Evolutionary conservation across 169 alveolate species (phyloP).

Genomic region (Babesia bigemina): DNA sequence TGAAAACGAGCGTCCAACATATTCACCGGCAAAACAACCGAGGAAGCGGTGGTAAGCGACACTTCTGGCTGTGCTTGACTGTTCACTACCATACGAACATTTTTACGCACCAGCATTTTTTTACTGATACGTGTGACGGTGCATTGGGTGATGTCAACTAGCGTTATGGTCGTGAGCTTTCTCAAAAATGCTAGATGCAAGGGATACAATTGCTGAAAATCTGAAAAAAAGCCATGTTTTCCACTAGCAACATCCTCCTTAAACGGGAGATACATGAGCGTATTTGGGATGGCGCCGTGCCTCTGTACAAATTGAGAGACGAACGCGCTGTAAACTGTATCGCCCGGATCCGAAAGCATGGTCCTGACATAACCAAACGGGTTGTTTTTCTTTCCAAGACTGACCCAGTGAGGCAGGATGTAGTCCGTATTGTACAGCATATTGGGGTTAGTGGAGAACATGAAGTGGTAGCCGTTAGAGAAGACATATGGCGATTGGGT

Average conservation of each 20-base stretch:
- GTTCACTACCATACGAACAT: no score
- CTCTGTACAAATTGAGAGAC: background rate
- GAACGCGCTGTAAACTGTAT: background rate
- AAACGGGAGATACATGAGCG: slow-evolving; percentile 15
- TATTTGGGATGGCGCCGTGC: slow-evolving; percentile 2
- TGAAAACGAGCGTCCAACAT: background rate
- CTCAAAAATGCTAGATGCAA: slow-evolving; percentile 5
- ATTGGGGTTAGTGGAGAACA: slow-evolving; percentile 23
- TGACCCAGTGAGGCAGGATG: slow-evolving; percentile 42
- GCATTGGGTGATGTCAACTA: background rate
- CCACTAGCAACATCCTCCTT: background rate
- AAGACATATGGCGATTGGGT: slow-evolving; percentile 69
- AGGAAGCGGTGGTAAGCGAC: no score
- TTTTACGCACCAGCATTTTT: no score
- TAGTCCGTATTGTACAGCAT: slow-evolving; percentile 11
- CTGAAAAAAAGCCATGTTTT: background rate
- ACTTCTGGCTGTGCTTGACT: no score
- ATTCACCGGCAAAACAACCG: no score
- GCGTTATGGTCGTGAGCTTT: slow-evolving; percentile 2
- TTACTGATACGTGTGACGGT: background rate
- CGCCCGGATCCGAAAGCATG: background rate
- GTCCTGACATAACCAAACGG: background rate
- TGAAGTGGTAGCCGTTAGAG: slow-evolving; percentile 66
- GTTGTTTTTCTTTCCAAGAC: background rate
- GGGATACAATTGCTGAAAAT: background rate